phyloP scores from a whole-genome alignment of 2,329 filamentous ascomycete genomes.

The Sporothrix variecibatus region DNA sequence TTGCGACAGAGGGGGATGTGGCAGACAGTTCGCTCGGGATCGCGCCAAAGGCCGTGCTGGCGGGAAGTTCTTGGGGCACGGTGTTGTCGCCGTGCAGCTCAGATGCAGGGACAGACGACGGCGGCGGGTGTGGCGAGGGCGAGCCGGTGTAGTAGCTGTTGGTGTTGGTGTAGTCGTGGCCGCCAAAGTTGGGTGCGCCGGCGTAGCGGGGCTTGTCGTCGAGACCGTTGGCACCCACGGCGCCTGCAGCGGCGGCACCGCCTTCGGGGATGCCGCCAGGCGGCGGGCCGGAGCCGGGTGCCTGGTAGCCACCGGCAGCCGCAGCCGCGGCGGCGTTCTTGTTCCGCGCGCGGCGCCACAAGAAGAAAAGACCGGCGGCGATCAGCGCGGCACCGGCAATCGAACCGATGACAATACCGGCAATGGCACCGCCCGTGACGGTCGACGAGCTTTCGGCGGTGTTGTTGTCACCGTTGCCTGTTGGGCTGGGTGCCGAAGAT shows the following conservation, averaged over 20 bases:
- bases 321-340: not conserved
- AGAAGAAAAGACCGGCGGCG: conserved; percentile 17
- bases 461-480: not conserved
- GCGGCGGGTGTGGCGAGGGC: not conserved
- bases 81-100: conserved; percentile 15
- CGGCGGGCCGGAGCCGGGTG: not conserved
- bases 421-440: conserved; percentile 25
- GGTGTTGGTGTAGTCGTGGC: not conserved
- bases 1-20: not conserved
- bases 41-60: not conserved
- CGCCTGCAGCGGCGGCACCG: not conserved
- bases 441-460: not conserved
- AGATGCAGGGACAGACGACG: not conserved
- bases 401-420: conserved; percentile 25
- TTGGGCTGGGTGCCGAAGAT: not conserved
- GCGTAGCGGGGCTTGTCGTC: conserved; percentile 20
- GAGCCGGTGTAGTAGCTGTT: conserved; percentile 11
- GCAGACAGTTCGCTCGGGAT: conserved; percentile 11
- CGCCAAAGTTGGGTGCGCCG: conserved; percentile 5
- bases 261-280: not conserved
- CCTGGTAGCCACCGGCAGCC: not conserved
- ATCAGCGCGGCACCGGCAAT: conserved; percentile 24
- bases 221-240: not conserved
- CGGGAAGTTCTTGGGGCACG: conserved; percentile 21
- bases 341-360: conserved; percentile 22